These are phyloP conservation scores for Xylaria telfairii DNA, from an alignment of 495 filamentous ascomycete genomes.

Conservation along the genomic window DNA sequence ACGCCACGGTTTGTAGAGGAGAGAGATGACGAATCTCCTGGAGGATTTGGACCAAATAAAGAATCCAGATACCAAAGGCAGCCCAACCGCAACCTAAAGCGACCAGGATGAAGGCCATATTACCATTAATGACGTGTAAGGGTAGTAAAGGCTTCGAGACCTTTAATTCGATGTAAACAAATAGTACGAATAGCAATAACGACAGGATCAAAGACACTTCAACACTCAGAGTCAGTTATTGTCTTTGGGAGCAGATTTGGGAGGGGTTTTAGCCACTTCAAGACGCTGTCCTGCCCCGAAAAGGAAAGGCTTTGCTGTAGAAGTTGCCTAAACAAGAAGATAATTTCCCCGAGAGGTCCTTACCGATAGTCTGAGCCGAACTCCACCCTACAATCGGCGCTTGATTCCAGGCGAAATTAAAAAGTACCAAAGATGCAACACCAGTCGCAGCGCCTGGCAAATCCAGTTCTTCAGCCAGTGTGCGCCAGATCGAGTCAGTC, in stretches of 20 bases:
- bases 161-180: constrained; percentile 58
- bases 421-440: constrained; percentile 60
- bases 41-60: constrained; percentile 62
- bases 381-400: constrained; percentile 64
- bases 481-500: background rate
- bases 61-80: constrained; percentile 66
- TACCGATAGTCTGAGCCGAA: constrained; percentile 57
- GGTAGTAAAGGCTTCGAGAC: constrained; percentile 60
- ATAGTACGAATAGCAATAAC: constrained; percentile 54
- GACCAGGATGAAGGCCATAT: constrained; percentile 60
- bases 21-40: constrained; percentile 51
- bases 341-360: no score
- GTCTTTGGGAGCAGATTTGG: no score
- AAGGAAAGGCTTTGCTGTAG: no score
- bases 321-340: no score
- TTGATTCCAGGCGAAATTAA: constrained; percentile 70
- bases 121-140: constrained; percentile 51
- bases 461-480: constrained; percentile 53
- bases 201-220: constrained; percentile 64
- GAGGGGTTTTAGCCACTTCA: no score
- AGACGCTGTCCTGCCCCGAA: no score
- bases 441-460: constrained; percentile 55
- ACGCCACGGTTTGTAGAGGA: constrained; percentile 54
- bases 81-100: constrained; percentile 65
- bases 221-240: no score